Base-by-base conservation (phyloP, 768 basidiomycete genomes). In the Tephrocybe sp. region DNA sequence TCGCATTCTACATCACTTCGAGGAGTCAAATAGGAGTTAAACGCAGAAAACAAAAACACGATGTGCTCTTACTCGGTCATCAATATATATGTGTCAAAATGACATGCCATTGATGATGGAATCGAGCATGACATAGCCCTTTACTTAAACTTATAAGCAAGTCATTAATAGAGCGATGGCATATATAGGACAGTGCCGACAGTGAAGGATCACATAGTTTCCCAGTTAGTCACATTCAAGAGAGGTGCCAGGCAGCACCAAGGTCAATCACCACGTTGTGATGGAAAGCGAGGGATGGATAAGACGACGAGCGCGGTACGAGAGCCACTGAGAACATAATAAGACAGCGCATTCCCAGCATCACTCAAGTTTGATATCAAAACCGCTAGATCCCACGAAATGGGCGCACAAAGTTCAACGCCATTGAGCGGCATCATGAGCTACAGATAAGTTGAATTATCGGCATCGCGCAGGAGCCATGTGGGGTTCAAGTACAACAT, bases 151-250 rank as follows among this genome's bases (percentile, higher is more conserved):
- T 26, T 26, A 26, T 26, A 26, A 26, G 26, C 7, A 26, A 26
- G 26, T 26, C 26, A 26, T 26, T 26, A 26, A 26, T 26, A 26
- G 26, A 26, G 26, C 26, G 26, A 26, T 26, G 26, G 26, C 26
- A 3, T 26, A 26, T 26, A 4, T 26, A 26, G 26, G 26, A 7
- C 26, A 26, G 26, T 26, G 9, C 50, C 50, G 51, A 45, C 43
- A 20, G 44, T 32, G 40, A 34, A 45, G 55, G 55, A 56, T 56
- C 51, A 54, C 34, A 38, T 14, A 35, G 14, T 32, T 50, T 40
- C 39, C 19, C 13, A 23, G 23, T 10, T 22, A 44, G 50, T 23
- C 1, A 22, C 13, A 14, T 30, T 32, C 26, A 20, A 38, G 22
- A 38, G 35, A 45, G 33, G 36, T 44, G 41, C 34, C 41, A 40